Conservation (phyloP, 2,329 filamentous ascomycete species). For the Aureobasidium zeae region DNA sequence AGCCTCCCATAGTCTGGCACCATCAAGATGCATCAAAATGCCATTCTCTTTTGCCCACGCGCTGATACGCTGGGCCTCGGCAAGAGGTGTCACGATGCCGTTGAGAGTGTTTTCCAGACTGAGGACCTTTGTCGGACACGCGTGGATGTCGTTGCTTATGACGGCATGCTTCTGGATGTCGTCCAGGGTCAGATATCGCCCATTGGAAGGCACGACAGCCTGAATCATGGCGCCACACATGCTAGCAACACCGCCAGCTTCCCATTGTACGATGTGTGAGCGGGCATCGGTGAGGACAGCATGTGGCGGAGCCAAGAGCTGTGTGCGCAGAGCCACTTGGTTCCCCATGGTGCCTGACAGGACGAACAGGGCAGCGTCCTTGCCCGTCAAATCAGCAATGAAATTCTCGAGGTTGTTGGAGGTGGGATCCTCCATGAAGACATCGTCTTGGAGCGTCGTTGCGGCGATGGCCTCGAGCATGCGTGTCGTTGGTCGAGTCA, state of each 20-base stretch:
- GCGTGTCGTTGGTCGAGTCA: slow-evolving; percentile 63
- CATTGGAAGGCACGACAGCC: slow-evolving; percentile 59
- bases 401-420: slow-evolving; percentile 68
- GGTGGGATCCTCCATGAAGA: slow-evolving; percentile 69
- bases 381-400: slow-evolving; percentile 62
- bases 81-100: slow-evolving; percentile 68
- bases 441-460: slow-evolving; percentile 73
- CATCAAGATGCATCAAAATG: slow-evolving; percentile 68
- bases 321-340: slow-evolving; percentile 69
- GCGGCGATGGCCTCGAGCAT: slow-evolving; percentile 75
- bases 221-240: slow-evolving; percentile 63
- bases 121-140: slow-evolving; percentile 71
- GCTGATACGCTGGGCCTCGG: slow-evolving; percentile 59
- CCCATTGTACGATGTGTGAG: slow-evolving; percentile 65
- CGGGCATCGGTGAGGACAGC: slow-evolving; percentile 69
- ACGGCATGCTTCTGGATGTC: slow-evolving; percentile 61
- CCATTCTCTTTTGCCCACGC: slow-evolving; percentile 54
- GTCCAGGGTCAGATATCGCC: slow-evolving; percentile 63
- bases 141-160: slow-evolving; percentile 62
- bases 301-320: slow-evolving; percentile 71
- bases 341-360: slow-evolving; percentile 93
- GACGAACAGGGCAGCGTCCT: slow-evolving; percentile 70
- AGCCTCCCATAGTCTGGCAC: slow-evolving; percentile 74
- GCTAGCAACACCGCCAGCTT: slow-evolving; percentile 58
- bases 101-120: slow-evolving; percentile 78